Base-by-base conservation (phyloP, 768 basidiomycete species). In the Strobilomyces confusus region DNA sequence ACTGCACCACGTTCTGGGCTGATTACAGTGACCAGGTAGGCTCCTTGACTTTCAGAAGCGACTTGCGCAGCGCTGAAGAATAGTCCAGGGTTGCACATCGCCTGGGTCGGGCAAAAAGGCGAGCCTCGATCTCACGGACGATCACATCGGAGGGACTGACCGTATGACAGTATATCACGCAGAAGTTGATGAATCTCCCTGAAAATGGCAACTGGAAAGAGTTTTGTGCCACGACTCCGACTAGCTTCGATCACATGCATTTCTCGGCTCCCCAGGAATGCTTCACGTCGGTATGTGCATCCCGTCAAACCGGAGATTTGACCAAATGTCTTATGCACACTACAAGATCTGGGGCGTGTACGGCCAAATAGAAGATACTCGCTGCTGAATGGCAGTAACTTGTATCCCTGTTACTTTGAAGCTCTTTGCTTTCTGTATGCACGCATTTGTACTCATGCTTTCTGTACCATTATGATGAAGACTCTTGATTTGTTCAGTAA, bases 211-310 rank as follows among this genome's bases (percentile, higher is more conserved):
- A 71, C n/a, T 72, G 68, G 69, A 54, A 44, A 15, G 62, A 66
- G n/a, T 71, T 73, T 47, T 72, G 70, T 47, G 68, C 69, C 1
- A 69, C 72, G 2, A 73, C 70, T 0, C 71, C 71, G 1, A 49
- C 53, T 15, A 19, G 29, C 17, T 67, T 72, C 45, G 37, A 52
- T 14, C 26, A 58, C 1, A 40, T 58, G 52, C 48, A 66, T 12
- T 73, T 71, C 20, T 38, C 43, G 0, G 54, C 67, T 30, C 54
- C 60, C 0, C 49, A 61, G 2, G 49, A 55, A n/a, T 67, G 60
- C 38, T 56, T 60, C 42, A 49, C 45, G 34, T 26, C 54, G 0
- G 60, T 57, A 44, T 11, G 63, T 59, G 7, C 37, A 7, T 20
- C 41, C 4, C 37, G 5, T 4, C 12, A 11, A 44, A 17, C 4